These are phyloP conservation scores for Ogataea minuta DNA, from an alignment of 805 yeast genomes.

Conservation along the genomic window DNA sequence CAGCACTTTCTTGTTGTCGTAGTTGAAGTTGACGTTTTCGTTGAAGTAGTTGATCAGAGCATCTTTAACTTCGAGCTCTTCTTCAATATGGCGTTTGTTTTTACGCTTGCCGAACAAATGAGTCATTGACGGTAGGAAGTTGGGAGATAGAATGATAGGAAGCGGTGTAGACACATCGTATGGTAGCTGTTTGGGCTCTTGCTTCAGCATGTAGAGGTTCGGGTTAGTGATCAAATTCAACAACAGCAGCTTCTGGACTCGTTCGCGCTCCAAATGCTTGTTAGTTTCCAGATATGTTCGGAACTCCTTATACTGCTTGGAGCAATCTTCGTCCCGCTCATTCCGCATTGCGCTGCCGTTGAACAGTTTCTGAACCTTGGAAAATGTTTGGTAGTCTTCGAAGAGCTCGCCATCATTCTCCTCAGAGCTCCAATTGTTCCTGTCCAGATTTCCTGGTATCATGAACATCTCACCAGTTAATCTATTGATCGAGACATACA, in stretches of 20 bases:
- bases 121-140: constrained; percentile 11
- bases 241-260: constrained; percentile 27
- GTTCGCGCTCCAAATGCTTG: constrained; percentile 13
- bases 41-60: constrained; percentile 23
- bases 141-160: constrained; percentile 11
- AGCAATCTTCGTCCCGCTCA: constrained; percentile 1
- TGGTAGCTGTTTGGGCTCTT: constrained; percentile 7
- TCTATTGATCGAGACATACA: constrained; percentile 32
- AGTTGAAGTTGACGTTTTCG: constrained; percentile 23
- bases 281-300: constrained; percentile 12
- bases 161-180: constrained; percentile 15
- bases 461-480: constrained; percentile 34
- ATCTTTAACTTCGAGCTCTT: constrained; percentile 19
- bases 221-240: constrained; percentile 30
- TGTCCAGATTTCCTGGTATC: constrained; percentile 35
- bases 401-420: constrained; percentile 34
- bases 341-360: constrained; percentile 5
- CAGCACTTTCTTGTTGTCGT: constrained; percentile 24
- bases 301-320: constrained; percentile 11
- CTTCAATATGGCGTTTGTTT: constrained; percentile 15
- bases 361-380: constrained; percentile 23
- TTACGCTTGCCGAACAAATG: constrained; percentile 13
- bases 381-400: constrained; percentile 29
- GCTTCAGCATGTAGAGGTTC: constrained; percentile 11
- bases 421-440: constrained; percentile 34